Percentiles rank a stretch among this genome's conserved stretches.
phyloP scores from a whole-genome alignment of 2,329 filamentous ascomycete genomes.

The Waltergamsia citrina region DNA sequence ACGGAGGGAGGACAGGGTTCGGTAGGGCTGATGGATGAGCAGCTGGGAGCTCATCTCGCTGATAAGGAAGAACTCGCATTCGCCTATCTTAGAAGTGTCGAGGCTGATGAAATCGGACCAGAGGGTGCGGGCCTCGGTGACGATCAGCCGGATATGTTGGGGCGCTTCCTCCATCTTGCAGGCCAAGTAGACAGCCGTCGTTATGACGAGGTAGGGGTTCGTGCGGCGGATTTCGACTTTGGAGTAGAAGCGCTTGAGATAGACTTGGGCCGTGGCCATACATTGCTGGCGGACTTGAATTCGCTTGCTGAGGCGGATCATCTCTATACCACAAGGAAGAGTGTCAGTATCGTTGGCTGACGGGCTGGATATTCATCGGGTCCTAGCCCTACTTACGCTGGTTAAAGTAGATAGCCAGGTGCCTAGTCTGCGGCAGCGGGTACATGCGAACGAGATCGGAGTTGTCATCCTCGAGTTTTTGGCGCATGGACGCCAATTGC shows the following conservation, averaged over 20 bases:
- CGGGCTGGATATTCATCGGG: constrained; percentile 2
- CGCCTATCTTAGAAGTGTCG: constrained; percentile 77
- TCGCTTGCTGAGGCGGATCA: constrained; percentile 75
- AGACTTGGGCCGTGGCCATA: constrained; percentile 87
- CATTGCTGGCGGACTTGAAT: constrained; percentile 83
- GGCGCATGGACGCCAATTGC: constrained; percentile 65
- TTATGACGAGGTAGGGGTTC: constrained; percentile 85
- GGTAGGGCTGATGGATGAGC: constrained; percentile 86
- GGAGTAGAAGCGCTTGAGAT: constrained; percentile 87
- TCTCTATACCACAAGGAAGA: constrained; percentile 39
- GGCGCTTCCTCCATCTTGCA: constrained; percentile 98
- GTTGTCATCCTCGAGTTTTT: constrained; percentile 69
- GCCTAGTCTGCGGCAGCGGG: constrained; percentile 70
- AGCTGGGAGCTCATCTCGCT: constrained; percentile 85
- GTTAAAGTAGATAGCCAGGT: constrained; percentile 87
- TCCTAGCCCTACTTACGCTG: constrained; percentile 52
- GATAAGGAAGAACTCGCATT: constrained; percentile 90
- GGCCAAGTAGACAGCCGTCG: constrained; percentile 89
- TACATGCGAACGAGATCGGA: constrained; percentile 66
- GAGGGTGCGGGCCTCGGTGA: constrained; percentile 74
- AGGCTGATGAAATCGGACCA: constrained; percentile 72
- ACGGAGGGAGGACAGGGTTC: constrained; percentile 64
- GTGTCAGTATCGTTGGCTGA: background rate
- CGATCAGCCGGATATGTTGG: constrained; percentile 87
- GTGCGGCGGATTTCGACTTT: constrained; percentile 86